Evolutionary conservation across 345 rosid species (phyloP), one percentile per base, ranked within the genome.

Genomic region (Gossypium anomalum): DNA sequence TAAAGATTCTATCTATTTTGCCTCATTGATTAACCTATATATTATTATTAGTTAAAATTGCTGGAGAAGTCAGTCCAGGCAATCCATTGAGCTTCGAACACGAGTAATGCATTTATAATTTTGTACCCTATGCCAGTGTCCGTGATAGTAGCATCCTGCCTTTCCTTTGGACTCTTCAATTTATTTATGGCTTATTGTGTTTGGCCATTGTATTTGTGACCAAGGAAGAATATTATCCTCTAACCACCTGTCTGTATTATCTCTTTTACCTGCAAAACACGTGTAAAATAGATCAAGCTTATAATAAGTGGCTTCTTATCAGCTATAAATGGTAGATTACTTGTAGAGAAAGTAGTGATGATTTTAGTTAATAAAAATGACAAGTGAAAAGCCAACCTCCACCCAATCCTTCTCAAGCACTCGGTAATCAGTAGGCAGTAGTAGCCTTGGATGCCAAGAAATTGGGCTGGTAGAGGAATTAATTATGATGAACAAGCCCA

Each of bases 401-500:
- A 62, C 22, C 7, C 41, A 1, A 17, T 34, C 67, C 13, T 38
- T 63, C 47, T 63, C 67, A 15, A 34, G 16, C 16, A 16, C 29
- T 23, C 15, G 13, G 34, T 11, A 58, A 22, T 58, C 29, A 23
- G 17, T 34, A 4, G 41, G 41, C 41, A 4, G 41, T 5, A 34
- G 41, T 59, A 49, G 9, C 72, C 72, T 68, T 68, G 72, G 34
- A 9, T 48, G 58, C 9, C 4, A 49, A 68, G 58, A 25, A 27
- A 49, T 25, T 11, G 56, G 71, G 71, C 1, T 67, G 71, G 71
- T 22, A 9, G 2, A 67, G 23, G 15, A 3, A 16, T 44, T 43
- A 3, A 16, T 44, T 43, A 38, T 59, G 72, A 68, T 49, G 72
- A 68, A 49, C 72, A 8, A 68, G 14, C 60, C 44, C 60, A 69